These are phyloP conservation scores for Candida piceae DNA, from an alignment of 805 yeast species.

Conservation along the genomic window DNA sequence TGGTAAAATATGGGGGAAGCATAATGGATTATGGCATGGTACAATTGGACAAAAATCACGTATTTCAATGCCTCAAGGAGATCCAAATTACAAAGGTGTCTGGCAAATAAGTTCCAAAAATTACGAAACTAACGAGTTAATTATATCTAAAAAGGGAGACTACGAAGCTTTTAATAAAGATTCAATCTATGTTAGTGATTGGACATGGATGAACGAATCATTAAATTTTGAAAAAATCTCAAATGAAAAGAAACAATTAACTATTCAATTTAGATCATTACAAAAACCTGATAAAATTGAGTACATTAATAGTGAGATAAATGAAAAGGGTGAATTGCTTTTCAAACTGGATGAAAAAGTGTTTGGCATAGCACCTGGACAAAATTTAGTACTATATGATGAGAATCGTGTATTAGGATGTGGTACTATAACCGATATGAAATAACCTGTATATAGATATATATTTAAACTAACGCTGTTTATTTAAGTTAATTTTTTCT, in stretches of 20 bases:
- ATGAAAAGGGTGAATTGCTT: slow-evolving; percentile 19
- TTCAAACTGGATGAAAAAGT: slow-evolving; percentile 41
- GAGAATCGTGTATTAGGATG: slow-evolving; percentile 66
- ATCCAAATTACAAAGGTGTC: slow-evolving; percentile 63
- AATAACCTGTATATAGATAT: slow-evolving; percentile 2
- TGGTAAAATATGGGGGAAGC: slow-evolving; percentile 74
- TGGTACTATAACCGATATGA: slow-evolving; percentile 34
- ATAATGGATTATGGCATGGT: slow-evolving; percentile 89
- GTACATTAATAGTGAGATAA: slow-evolving; percentile 2
- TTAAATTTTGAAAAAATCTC: slow-evolving; percentile 7
- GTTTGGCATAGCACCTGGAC: slow-evolving; percentile 88
- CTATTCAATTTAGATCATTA: slow-evolving; percentile 68
- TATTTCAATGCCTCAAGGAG: slow-evolving; percentile 84
- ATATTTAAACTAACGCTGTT: neutral
- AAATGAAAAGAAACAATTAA: slow-evolving; percentile 32
- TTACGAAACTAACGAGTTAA: slow-evolving; percentile 59
- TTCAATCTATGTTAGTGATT: slow-evolving; percentile 35
- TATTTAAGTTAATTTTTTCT: no score
- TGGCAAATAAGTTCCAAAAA: slow-evolving; percentile 86
- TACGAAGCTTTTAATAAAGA: slow-evolving; percentile 50
- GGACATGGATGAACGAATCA: slow-evolving; percentile 44
- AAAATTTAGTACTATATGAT: slow-evolving; percentile 68
- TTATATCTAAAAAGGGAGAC: slow-evolving; percentile 69
- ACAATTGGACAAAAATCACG: slow-evolving; percentile 88
- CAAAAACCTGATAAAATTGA: slow-evolving; percentile 42